These are phyloP conservation scores for Psilocybe azurescens DNA, from an alignment of 768 basidiomycete species.

Conservation along the genomic window DNA sequence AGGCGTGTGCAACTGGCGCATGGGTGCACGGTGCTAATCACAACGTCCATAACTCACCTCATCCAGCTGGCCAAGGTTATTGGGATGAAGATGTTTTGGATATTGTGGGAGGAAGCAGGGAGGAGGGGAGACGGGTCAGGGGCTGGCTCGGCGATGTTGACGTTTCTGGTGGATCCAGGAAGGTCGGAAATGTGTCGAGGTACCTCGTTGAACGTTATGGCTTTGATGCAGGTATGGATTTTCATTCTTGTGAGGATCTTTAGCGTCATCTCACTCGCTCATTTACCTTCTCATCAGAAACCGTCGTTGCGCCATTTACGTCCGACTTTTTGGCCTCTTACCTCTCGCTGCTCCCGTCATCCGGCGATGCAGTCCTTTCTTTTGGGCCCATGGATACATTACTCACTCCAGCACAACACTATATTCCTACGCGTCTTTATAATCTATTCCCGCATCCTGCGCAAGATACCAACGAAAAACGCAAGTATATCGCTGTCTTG, in stretches of 20 bases:
- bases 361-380: conserved; percentile 76
- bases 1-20: conserved; percentile 80
- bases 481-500: conserved; percentile 74
- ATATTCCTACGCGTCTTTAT: conserved; percentile 76
- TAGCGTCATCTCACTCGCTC: conserved; percentile 9
- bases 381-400: conserved; percentile 85
- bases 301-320: conserved; percentile 77
- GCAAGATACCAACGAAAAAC: conserved; percentile 75
- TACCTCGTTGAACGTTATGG: conserved; percentile 84
- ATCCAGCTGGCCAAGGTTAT: conserved; percentile 44
- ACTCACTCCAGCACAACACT: conserved; percentile 77
- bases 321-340: conserved; percentile 79
- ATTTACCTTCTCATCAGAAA: conserved; percentile 46
- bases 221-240: conserved; percentile 68
- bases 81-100: conserved; percentile 86
- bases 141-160: conserved; percentile 89
- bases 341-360: conserved; percentile 74
- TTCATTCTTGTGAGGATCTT: neutral
- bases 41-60: conserved; percentile 27
- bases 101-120: conserved; percentile 76
- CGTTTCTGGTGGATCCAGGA: conserved; percentile 63
- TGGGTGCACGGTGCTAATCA: conserved; percentile 66
- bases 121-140: conserved; percentile 74
- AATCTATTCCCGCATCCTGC: conserved; percentile 82
- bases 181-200: conserved; percentile 68